A percentile compares a stretch with the other conserved stretches of the same genome.
phyloP scores from a whole-genome alignment of 2,329 filamentous ascomycete species.

The Colletotrichum orbiculare region DNA sequence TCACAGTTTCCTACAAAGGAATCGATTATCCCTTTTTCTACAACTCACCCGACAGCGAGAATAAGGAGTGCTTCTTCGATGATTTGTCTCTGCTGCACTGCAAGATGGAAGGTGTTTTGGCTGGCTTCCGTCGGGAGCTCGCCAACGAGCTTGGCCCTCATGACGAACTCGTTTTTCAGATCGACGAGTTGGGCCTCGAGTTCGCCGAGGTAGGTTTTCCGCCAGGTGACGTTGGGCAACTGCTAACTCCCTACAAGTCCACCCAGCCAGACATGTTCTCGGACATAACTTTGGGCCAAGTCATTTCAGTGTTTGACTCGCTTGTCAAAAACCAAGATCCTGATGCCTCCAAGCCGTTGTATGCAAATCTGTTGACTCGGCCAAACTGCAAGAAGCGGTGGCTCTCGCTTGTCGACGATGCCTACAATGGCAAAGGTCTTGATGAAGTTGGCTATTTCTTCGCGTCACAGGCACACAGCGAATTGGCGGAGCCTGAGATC shows the following conservation, averaged over 20 bases:
- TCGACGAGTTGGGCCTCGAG: slow-evolving; percentile 64
- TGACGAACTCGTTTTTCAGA: slow-evolving; percentile 63
- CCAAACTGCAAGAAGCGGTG: slow-evolving; percentile 52
- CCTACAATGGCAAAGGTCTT: slow-evolving; percentile 53
- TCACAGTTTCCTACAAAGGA: slow-evolving; percentile 56
- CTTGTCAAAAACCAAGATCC: slow-evolving; percentile 57
- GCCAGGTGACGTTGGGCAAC: neutral
- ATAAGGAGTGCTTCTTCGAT: slow-evolving; percentile 58
- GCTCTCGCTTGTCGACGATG: slow-evolving; percentile 54
- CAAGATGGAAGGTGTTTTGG: slow-evolving; percentile 57
- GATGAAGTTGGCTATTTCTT: slow-evolving; percentile 55
- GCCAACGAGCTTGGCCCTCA: slow-evolving; percentile 55
- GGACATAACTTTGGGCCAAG: slow-evolving; percentile 52
- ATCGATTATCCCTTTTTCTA: slow-evolving; percentile 56
- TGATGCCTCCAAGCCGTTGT: slow-evolving; percentile 51
- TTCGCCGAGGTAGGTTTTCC: slow-evolving; percentile 59
- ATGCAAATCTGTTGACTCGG: slow-evolving; percentile 55
- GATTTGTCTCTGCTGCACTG: slow-evolving; percentile 54
- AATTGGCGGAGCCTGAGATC: slow-evolving; percentile 37
- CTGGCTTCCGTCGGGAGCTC: slow-evolving; percentile 58
- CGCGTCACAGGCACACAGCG: slow-evolving; percentile 39
- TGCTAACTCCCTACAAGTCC: slow-evolving; percentile 48
- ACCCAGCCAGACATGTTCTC: slow-evolving; percentile 47
- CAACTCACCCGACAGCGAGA: slow-evolving; percentile 40
- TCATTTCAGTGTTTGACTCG: slow-evolving; percentile 56